Base-by-base conservation (phyloP, 2,329 filamentous ascomycete genomes). In the Nemania abortiva region DNA sequence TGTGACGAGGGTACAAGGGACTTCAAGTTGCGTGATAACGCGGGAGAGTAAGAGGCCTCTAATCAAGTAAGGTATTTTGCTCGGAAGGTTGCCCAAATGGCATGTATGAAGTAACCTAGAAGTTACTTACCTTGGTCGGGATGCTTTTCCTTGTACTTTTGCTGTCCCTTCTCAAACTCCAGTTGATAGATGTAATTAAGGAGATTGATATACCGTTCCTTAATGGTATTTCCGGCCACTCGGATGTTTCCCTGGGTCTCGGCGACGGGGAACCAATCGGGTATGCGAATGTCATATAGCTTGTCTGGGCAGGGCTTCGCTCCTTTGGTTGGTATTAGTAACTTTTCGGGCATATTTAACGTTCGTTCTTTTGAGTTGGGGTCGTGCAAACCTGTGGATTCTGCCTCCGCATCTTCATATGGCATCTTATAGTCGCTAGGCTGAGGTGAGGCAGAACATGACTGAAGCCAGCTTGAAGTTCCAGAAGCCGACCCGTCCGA, bases 201-300 rank as follows among this genome's bases (percentile, higher is more conserved):
- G 7, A 77, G 70, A n/a, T 54, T 49, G 2, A 39, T 61, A 58
- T 63, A 77, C 29, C 68, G 62, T 10, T 62, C 60, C 22, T 70
- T 53, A 31, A 31, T 13, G 3, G 69, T 72, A 7, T n/a, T 7
- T 13, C 74, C 74, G 1, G 15, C 15, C 9, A 71, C 52, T n/a
- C 61, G 34, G n/a, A 73, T 22, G 9, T 57, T 52, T 24, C 64
- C 56, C n/a, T 55, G 54, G 22, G 49, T 31, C n/a, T 68, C 68
- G 18, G 67, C 58, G 2, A 71, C 34, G 6, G 27, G 22, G 53
- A 77, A 77, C 75, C 75, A 77, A 4, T 77, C 75, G 6, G 75
- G 75, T 24, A 77, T 63, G 20, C 55, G 55, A 10, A 65, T 64
- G 22, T 63, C 22, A 27, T 57, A 52, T 2, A 63, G 62, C 45